Conservation (phyloP, 768 basidiomycete species). For the Cystobasidium onofrii region DNA sequence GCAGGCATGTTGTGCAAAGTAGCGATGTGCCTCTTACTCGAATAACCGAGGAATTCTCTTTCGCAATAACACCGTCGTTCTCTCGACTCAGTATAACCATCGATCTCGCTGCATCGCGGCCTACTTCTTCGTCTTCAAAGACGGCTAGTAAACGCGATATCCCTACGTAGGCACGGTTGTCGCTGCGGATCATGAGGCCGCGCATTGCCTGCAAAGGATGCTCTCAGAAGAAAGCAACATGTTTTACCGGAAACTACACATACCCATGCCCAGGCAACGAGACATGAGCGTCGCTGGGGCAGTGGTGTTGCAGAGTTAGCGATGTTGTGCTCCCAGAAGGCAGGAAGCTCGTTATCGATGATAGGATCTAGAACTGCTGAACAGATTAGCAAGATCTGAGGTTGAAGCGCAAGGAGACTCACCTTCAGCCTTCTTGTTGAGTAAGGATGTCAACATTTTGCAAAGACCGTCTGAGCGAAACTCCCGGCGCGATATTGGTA, state of each 20-base stretch:
- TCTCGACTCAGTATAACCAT: constrained; percentile 60
- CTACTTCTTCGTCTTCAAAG: constrained; percentile 60
- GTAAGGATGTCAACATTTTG: constrained; percentile 8
- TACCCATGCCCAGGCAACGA: constrained; percentile 43
- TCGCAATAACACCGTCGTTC: constrained; percentile 60
- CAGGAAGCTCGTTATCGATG: constrained; percentile 6
- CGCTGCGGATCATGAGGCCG: constrained; percentile 67
- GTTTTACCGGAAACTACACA: neutral
- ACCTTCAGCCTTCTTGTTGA: constrained; percentile 65
- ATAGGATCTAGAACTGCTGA: neutral
- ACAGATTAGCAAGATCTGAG: constrained; percentile 32
- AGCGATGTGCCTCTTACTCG: constrained; percentile 52
- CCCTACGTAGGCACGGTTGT: constrained; percentile 55
- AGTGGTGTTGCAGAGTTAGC: neutral
- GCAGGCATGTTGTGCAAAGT: neutral
- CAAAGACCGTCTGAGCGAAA: neutral
- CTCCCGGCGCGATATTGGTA: neutral
- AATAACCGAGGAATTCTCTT: constrained; percentile 66
- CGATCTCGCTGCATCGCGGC: constrained; percentile 65
- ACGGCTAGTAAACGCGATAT: constrained; percentile 61
- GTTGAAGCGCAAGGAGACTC: constrained; percentile 49
- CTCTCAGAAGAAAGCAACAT: neutral
- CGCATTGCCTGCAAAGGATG: constrained; percentile 57
- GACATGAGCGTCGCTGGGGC: constrained; percentile 29
- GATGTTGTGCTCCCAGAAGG: constrained; percentile 15